Evolutionary conservation across 352 stramenopile species (phyloP).

Genomic region (Globisporangium megalacanthum): DNA sequence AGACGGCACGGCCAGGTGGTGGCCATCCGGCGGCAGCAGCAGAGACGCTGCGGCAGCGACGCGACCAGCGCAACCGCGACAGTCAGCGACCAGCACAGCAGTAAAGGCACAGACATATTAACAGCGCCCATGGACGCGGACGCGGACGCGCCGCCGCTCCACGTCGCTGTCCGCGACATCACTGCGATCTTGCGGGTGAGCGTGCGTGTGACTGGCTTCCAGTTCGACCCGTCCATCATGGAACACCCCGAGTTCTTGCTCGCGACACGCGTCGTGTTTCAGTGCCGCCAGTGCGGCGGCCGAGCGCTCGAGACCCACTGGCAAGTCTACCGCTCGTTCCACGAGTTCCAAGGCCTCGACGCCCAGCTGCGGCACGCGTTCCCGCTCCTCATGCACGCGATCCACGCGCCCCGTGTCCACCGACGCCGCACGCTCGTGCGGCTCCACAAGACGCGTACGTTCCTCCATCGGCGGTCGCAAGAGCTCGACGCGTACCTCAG

Average conservation of each 20-base stretch:
- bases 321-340: conserved; percentile 60
- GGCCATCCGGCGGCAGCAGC: too few relatives aligned
- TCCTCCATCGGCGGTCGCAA: conserved; percentile 46
- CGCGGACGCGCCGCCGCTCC: neutral
- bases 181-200: conserved; percentile 55
- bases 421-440: conserved; percentile 53
- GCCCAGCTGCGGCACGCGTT: conserved; percentile 58
- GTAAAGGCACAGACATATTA: neutral
- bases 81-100: too few relatives aligned
- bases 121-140: neutral
- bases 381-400: conserved; percentile 53
- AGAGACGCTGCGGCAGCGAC: too few relatives aligned
- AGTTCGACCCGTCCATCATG: conserved; percentile 76
- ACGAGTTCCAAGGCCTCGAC: conserved; percentile 74
- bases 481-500: conserved; percentile 70
- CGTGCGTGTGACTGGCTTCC: conserved; percentile 53
- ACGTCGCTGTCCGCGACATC: conserved; percentile 48
- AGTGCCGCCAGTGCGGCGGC: conserved; percentile 47
- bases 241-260: conserved; percentile 73
- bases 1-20: too few relatives aligned
- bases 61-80: too few relatives aligned
- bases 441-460: conserved; percentile 44
- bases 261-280: conserved; percentile 54
- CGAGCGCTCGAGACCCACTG: conserved; percentile 53
- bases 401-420: conserved; percentile 43